Evolutionary conservation across 2,329 filamentous ascomycete genomes (phyloP), one percentile per base, ranked within the genome.

Genomic region (Elsinoe fawcettii): DNA sequence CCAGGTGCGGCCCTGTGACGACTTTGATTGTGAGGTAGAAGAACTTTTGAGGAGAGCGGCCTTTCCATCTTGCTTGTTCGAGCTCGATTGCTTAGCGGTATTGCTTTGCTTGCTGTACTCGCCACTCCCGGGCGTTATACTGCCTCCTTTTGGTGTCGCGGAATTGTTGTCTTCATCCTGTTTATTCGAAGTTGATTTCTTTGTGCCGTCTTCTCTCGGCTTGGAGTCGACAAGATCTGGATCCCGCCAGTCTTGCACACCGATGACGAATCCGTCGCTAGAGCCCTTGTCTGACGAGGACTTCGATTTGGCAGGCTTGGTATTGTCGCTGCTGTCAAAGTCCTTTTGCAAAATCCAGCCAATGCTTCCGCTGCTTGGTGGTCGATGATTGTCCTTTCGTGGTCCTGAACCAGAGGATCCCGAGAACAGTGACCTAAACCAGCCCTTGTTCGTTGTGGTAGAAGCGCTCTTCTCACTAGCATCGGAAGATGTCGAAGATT

Each of bases 181-280:
- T 20, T 64, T 67, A 12, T 66, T 44, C 60, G 62, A 34, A 56
- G 56, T 16, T 65, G 64, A 58, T 39, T 53, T 53, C 30, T 39
- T 39, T 16, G 25, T 1, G 16, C 39, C 49, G 66, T 66, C 25
- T 60, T 54, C 36, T 14, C 59, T 57, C 5, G 51, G 39, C 36
- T 59, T 58, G 34, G 55, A 37, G 20, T 60, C 58, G 58, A 89
- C 75, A 16, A 90, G 73, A 67, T 90, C 87, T 5, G 87, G 86
- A 68, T 93, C 88, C 63, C 88, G 81, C 88, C 88, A 92, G 67
- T 93, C 88, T 63, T 93, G 87, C 11, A 90, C 83, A n/a, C 88
- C 88, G 64, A 92, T 91, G 44, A 87, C 79, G 67, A 91, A 92
- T 58, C 79, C 81, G 67, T 90, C 85, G 47, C 75, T 70, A 20